Percentiles rank a stretch among this genome's conserved stretches.
phyloP scores from a whole-genome alignment of 208 protist species.

The Kentomonas sorsogonicus region DNA sequence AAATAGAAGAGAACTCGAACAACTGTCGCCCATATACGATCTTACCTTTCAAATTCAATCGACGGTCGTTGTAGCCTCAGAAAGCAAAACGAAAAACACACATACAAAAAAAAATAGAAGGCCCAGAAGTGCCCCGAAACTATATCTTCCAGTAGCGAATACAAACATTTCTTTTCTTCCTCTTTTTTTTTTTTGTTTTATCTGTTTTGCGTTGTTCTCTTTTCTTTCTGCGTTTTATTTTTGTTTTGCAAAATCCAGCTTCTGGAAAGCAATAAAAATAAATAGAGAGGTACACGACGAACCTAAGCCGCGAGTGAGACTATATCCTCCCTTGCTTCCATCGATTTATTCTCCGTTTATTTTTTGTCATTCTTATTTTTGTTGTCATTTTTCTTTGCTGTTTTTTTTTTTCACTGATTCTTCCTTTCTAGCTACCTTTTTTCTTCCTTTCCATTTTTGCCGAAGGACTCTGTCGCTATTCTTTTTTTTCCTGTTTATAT shows the following conservation, averaged over 20 bases:
- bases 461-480: not conserved
- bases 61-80: no score
- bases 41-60: no score
- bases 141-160: no score
- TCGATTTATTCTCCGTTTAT: conserved; percentile 6
- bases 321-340: no score
- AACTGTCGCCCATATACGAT: no score
- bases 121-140: no score
- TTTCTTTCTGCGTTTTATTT: conserved; percentile 1
- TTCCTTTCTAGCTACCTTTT: not conserved
- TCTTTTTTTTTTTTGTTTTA: no score
- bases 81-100: no score
- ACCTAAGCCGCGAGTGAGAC: not conserved
- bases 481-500: not conserved
- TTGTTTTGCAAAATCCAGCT: not conserved
- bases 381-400: not conserved
- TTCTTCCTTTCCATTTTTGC: not conserved
- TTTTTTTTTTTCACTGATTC: not conserved
- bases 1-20: no score
- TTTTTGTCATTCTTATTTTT: conserved; percentile 2
- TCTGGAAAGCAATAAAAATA: not conserved
- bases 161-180: not conserved
- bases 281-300: not conserved
- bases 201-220: not conserved
- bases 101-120: no score